phyloP scores from a whole-genome alignment of 306 rosid genomes.

The Prosopis cineraria region DNA sequence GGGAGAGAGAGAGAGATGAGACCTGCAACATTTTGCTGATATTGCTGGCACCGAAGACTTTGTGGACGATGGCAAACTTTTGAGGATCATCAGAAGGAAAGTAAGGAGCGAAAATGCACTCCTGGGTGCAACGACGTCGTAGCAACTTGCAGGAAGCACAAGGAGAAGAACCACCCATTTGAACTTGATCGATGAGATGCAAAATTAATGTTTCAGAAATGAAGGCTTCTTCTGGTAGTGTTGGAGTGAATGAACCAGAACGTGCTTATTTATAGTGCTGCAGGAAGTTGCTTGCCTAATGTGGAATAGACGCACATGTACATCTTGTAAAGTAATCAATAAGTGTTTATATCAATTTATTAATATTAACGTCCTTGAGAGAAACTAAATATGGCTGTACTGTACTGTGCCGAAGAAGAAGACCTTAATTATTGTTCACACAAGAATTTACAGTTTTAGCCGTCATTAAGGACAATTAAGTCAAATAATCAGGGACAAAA shows the following conservation, averaged over 20 bases:
- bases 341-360: not conserved
- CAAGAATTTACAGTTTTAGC: slow-evolving; percentile 38
- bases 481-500: slow-evolving; percentile 27
- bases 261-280: slow-evolving; percentile 2
- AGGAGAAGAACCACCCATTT: slow-evolving; percentile 13
- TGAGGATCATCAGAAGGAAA: slow-evolving; percentile 25
- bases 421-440: slow-evolving; percentile 5
- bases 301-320: slow-evolving; percentile 19
- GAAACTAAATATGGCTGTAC: not conserved
- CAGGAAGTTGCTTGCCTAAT: not conserved
- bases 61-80: slow-evolving; percentile 19
- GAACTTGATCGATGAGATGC: not conserved
- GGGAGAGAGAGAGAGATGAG: not conserved
- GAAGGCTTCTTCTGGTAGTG: not conserved
- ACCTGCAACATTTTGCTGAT: slow-evolving; percentile 30
- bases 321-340: not conserved
- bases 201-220: not conserved
- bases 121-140: slow-evolving; percentile 25
- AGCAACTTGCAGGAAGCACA: slow-evolving; percentile 28
- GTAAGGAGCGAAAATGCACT: slow-evolving; percentile 22
- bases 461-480: slow-evolving; percentile 30
- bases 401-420: not conserved
- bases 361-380: not conserved
- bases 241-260: slow-evolving; percentile 1
- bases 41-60: slow-evolving; percentile 29